Base-by-base conservation (phyloP, 768 basidiomycete genomes). In the Pleurotus eryngii region DNA sequence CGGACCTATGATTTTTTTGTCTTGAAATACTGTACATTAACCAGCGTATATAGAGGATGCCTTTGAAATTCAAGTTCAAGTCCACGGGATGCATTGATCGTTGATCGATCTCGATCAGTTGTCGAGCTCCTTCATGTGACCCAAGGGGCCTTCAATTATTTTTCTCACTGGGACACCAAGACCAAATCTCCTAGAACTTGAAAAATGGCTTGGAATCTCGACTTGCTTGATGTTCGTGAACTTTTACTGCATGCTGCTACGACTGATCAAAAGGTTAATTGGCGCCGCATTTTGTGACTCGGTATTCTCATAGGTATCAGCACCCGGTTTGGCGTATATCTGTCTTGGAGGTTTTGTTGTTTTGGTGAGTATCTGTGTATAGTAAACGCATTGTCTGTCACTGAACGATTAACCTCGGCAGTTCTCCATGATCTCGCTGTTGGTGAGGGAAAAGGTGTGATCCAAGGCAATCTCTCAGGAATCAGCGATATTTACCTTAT, bases 391-490 rank as follows among this genome's bases (percentile, higher is more conserved):
- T 15, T 42, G 15, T 14, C 14, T 42, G 15, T 12, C 14, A 14
- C 22, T 46, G 24, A 11, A 11, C 17, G 14, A 17, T n/a, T 22
- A 11, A 2, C 58, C 57, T 49, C 50, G 49, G 20, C 49, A 92
- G 90, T 95, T 95, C 69, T 92, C 90, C 26, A 82, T 92, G 80
- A 74, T 90, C 37, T 92, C 92, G 3, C 76, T 94, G 17, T 72
- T 94, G 12, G 82, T 94, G 46, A 91, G 91, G 71, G 92, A 97
- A 72, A 86, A 76, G 75, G 90, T 89, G 46, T 20, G n/a, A 11
- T 46, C 15, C 0, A 20, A 42, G 6, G 38, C 43, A 35, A 35
- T 35, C 30, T 35, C 8, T 9, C 30, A 9, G 46, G 2, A 3
- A 26, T 49, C 27, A 9, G 54, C 12, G 15, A 45, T 40, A 26